Base-by-base conservation (phyloP, 176 grass and related monocot species). In the Musa acuminata region DNA sequence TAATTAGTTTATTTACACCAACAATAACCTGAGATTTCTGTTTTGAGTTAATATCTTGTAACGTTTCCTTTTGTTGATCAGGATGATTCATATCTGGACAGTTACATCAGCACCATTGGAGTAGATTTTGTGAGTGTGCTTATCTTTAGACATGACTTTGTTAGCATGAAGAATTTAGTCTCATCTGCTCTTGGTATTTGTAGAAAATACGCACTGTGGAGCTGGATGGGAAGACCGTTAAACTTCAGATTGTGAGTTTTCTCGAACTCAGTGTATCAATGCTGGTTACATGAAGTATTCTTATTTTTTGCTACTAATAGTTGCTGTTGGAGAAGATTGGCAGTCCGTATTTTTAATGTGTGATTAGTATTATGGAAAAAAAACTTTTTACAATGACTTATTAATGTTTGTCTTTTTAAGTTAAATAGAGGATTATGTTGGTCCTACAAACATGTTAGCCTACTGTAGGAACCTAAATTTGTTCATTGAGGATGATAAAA, bases 151-250 rank as follows among this genome's bases (percentile, higher is more conserved):
- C 0, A 63, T 82, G 49, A 50, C 1, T 60, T 55, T 75, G 21
- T 9, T 22, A 23, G 43, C 22, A 14, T 43, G 52, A 22, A 63
- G 5, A 2, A 62, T 53, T 82, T 57, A 89, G 69, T 53, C 16
- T 55, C 4, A 9, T 49, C 29, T 82, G 8, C 63, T 26, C 49
- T 69, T 23, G 9, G 20, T 76, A 29, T 65, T 75, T 88, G 11
- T 55, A 94, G 91, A 94, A 94, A 90, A 94, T 94, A 75, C 75
- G 85, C 12, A 94, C 91, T 26, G 91, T 88, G 49, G 91, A 94
- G 62, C 91, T 88, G 54, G 91, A 94, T 35, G 83, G 91, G 6
- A 94, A 94, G 79, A 94, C 87, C 4, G 87, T 90, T 72, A 94
- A 94, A 64, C 83, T 94, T 79, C 91, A 94, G 74, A 94, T 94